Base-by-base conservation (phyloP, 805 yeast species). In the Wickerhamomyces canadensis region DNA sequence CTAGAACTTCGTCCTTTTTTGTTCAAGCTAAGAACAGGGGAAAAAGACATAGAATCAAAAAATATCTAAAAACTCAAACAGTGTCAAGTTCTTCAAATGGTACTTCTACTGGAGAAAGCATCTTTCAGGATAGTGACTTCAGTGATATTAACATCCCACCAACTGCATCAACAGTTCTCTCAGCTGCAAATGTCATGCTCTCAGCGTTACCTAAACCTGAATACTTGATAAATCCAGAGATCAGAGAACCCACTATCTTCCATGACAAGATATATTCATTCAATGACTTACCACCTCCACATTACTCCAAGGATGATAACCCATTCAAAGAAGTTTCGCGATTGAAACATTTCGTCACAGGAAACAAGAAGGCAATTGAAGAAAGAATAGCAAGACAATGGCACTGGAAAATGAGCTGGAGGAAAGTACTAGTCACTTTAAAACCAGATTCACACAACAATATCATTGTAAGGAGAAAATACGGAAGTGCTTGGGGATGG, bases 391-490 rank as follows among this genome's bases (percentile, higher is more conserved):
- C 98, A 0, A 65, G 95, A 28, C 76, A 79, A 33, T 93, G 95
- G 82, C 98, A 91, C 54, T 69, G 74, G 40, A 78, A 74, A 10
- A 74, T 87, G 81, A 60, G 76, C 13, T 91, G 98, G 98, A 66
- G 97, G 31, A 91, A 91, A 60, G 96, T 93, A 3, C 62, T 93
- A 19, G 96, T 89, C 1, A 78, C 78, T 30, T 62, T 93, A 45
- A 74, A 78, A 45, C 96, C 97, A 0, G 98, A 91, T 58, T 96
- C 98, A 0, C 98, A 91, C 55, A 91, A 91, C 52, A 91, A 88
- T 52, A 88, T 93, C 21, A 70, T 86, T 19, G 98, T 91, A 1
- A 67, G 98, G 44, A 70, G 98, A 47, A 64, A 85, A 43, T 93
- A 85, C 65, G 81, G 94, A 6, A 91, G 91, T 61, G 93, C 96